Evolutionary conservation across 306 rosid genomes (phyloP).

Genomic region (Begonia fuchsioides): DNA sequence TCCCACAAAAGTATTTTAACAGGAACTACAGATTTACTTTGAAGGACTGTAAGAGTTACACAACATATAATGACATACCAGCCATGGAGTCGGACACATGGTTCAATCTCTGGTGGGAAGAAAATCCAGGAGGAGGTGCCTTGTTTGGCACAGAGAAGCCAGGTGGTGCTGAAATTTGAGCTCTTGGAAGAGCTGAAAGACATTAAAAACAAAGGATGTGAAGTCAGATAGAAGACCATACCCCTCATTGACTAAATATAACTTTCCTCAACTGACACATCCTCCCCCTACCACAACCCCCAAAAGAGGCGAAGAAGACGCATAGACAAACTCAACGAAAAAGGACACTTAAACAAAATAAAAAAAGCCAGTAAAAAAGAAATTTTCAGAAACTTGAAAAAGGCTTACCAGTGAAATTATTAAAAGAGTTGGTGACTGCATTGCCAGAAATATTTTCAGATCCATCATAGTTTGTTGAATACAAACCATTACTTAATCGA

Average conservation of each 20-base stretch:
- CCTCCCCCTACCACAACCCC: neutral
- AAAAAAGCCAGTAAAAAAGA: neutral
- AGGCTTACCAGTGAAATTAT: constrained; percentile 53
- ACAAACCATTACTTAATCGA: constrained; percentile 39
- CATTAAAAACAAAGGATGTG: neutral
- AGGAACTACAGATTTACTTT: neutral
- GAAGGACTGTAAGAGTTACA: neutral
- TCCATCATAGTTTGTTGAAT: constrained; percentile 30
- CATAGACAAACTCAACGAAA: neutral
- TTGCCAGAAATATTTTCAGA: constrained; percentile 27
- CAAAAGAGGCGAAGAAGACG: neutral
- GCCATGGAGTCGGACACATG: constrained; percentile 45
- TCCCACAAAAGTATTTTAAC: neutral
- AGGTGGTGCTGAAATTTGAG: constrained; percentile 77
- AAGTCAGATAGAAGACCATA: no score
- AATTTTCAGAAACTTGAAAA: neutral
- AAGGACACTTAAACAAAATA: neutral
- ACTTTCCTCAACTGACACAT: neutral
- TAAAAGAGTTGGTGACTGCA: constrained; percentile 24
- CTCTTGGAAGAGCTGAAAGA: constrained; percentile 46
- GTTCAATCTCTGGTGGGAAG: constrained; percentile 60
- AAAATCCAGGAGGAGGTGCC: constrained; percentile 82
- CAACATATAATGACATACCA: constrained; percentile 32
- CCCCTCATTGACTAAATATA: neutral
- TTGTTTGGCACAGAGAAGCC: constrained; percentile 71